These are phyloP conservation scores for Fusarium napiforme DNA, from an alignment of 2,329 filamentous ascomycete species.

Conservation along the genomic window DNA sequence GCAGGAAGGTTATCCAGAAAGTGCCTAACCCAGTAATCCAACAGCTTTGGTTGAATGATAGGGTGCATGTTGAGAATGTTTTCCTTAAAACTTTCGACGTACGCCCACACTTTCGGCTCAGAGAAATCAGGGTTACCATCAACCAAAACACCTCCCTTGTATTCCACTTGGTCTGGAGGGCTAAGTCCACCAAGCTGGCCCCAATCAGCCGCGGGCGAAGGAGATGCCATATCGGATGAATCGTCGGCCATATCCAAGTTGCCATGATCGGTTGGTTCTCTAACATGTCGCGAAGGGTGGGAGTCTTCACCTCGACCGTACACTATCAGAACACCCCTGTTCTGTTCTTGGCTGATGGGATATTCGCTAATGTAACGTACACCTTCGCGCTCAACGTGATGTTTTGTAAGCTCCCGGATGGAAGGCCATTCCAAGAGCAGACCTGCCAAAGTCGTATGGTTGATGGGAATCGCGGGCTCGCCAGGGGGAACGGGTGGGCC, in stretches of 20 bases:
- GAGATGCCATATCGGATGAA: slow-evolving; percentile 63
- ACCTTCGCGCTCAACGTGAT: slow-evolving; percentile 59
- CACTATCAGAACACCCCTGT: slow-evolving; percentile 77
- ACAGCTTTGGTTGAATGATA: slow-evolving; percentile 64
- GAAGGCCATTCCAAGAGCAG: slow-evolving; percentile 79
- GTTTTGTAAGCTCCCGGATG: slow-evolving; percentile 71
- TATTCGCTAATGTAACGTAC: slow-evolving; percentile 73
- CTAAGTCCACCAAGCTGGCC: slow-evolving; percentile 66
- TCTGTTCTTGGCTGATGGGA: slow-evolving; percentile 79
- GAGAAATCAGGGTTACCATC: slow-evolving; percentile 67
- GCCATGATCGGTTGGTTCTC: slow-evolving; percentile 53
- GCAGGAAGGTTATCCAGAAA: slow-evolving; percentile 62
- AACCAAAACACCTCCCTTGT: slow-evolving; percentile 51
- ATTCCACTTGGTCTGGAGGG: slow-evolving; percentile 55
- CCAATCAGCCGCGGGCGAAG: slow-evolving; percentile 67
- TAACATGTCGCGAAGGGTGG: slow-evolving; percentile 64
- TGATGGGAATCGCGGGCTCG: slow-evolving; percentile 78
- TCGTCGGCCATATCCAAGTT: slow-evolving; percentile 59
- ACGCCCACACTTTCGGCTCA: slow-evolving; percentile 60
- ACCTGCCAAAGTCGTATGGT: slow-evolving; percentile 92
- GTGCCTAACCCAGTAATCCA: slow-evolving; percentile 63
- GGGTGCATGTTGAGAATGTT: slow-evolving; percentile 75
- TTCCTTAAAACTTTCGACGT: slow-evolving; percentile 68
- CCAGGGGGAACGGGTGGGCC: slow-evolving; percentile 65
- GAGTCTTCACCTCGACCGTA: slow-evolving; percentile 83